phyloP scores from a whole-genome alignment of 768 basidiomycete species.

The Gloeostereum incarnatum region DNA sequence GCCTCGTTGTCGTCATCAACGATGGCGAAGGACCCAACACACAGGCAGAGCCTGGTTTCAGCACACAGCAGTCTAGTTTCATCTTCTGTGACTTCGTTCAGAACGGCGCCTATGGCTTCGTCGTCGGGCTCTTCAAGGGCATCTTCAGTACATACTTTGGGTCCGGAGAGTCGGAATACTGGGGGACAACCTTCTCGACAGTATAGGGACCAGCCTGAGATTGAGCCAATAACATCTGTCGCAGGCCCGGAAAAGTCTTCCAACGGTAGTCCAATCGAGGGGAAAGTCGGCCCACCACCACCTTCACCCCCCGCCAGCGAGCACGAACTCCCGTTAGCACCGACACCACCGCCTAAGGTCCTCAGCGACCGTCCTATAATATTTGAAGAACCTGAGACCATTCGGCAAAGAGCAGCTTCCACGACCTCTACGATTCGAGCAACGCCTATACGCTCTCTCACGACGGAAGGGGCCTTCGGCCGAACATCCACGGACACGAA shows the following conservation, averaged over 20 bases:
- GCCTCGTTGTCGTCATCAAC: no score
- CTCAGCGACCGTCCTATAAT: slow-evolving; percentile 7
- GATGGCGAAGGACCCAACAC: no score
- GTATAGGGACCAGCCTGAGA: slow-evolving; percentile 35
- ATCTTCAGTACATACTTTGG: slow-evolving; percentile 24
- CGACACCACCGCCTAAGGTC: slow-evolving; percentile 12
- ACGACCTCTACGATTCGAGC: slow-evolving; percentile 1
- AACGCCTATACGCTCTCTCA: not conserved
- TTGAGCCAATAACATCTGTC: no score
- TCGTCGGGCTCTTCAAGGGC: slow-evolving; percentile 19
- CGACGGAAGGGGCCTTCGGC: slow-evolving; percentile 6
- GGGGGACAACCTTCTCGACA: slow-evolving; percentile 47
- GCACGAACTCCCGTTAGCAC: slow-evolving; percentile 9
- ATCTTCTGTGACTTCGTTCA: not conserved
- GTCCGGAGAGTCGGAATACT: no score
- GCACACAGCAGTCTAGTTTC: not conserved
- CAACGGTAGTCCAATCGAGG: slow-evolving; percentile 18
- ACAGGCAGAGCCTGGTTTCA: no score
- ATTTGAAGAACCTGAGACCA: not conserved
- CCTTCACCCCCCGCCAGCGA: slow-evolving; percentile 27
- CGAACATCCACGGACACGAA: slow-evolving; percentile 5
- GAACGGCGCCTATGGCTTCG: slow-evolving; percentile 3
- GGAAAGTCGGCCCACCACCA: slow-evolving; percentile 43
- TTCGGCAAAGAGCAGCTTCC: not conserved
- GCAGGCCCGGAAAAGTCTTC: slow-evolving; percentile 22